Base-by-base conservation (phyloP, 495 filamentous ascomycete species). In the Tuber brumale region DNA sequence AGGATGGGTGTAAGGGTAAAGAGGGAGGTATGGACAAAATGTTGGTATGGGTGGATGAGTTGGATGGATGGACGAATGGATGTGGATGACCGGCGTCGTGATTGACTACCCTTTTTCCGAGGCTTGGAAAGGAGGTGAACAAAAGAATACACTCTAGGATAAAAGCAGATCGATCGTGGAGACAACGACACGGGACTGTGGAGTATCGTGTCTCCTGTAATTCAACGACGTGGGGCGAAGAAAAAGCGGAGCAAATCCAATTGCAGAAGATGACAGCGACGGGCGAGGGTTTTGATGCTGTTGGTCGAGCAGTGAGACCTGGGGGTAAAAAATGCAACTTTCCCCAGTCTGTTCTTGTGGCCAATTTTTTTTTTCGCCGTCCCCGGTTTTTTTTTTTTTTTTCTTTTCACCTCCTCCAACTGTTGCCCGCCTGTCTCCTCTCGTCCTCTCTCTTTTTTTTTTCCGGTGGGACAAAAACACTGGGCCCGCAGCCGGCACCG, bases 181-280 rank as follows among this genome's bases (percentile, higher is more conserved):
- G 78, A 76, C 74, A 76, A 76, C 77, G 73, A 72, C 75, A 74
- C 75, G 76, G 77, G 69, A 76, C 70, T 72, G 72, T 73, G 76
- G 78, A 80, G 78, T 79, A 80, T 80, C 77, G 78, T 80, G 78
- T 80, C 78, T 80, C 78, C 78, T 79, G 48, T 80, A 79, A 77
- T 80, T 80, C 70, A 66, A 66, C 27, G 42, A 73, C 76, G 78
- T 61, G 78, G 77, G 72, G 77, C 72, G 76, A 79, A 79, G 72
- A 45, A 74, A 42, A 80, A 73, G 73, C 46, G 61, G 76, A 76
- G 70, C 73, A 80, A 73, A 57, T 69, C 78, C 78, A 80, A 80
- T 80, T 80, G 73, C 73, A 80, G 76, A 19, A 79, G 78, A 70
- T 69, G 45, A 71, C 73, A 75, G 71, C 73, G 72, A 76, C 74